phyloP scores from a whole-genome alignment of 805 yeast species.

The Candida coquimbonensis region DNA sequence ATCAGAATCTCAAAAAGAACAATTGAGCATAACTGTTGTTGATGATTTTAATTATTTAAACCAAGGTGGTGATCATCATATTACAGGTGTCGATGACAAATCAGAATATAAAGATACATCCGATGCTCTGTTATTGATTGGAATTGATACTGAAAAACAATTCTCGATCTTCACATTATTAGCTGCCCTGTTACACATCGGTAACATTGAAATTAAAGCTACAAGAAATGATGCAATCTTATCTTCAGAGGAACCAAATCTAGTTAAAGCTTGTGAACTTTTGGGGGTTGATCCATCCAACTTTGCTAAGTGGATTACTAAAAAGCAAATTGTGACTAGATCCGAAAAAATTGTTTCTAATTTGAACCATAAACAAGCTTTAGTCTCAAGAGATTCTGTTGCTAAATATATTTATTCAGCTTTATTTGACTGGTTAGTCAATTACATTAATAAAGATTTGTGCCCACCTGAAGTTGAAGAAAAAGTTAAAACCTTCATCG shows the following conservation, averaged over 20 bases:
- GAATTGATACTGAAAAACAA: constrained; percentile 56
- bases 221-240: constrained; percentile 79
- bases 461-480: constrained; percentile 64
- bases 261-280: constrained; percentile 75
- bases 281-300: constrained; percentile 67
- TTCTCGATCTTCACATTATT: constrained; percentile 65
- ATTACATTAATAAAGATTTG: constrained; percentile 71
- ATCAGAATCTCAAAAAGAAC: constrained; percentile 40
- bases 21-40: constrained; percentile 55
- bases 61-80: constrained; percentile 75
- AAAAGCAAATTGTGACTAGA: constrained; percentile 88
- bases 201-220: constrained; percentile 82
- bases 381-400: constrained; percentile 94
- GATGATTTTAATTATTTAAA: constrained; percentile 74
- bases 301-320: constrained; percentile 87
- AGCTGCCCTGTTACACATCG: constrained; percentile 87
- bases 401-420: constrained; percentile 91
- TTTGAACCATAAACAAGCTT: constrained; percentile 74
- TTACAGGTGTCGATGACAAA: constrained; percentile 76
- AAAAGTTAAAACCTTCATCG: constrained; percentile 69
- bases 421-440: constrained; percentile 91
- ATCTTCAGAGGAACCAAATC: constrained; percentile 78
- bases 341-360: constrained; percentile 86
- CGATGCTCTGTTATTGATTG: constrained; percentile 73
- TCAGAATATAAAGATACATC: constrained; percentile 70